Evolutionary conservation across 495 filamentous ascomycete species (phyloP), one percentile per base, ranked within the genome.

Genomic region (Trichoderma erinaceum): DNA sequence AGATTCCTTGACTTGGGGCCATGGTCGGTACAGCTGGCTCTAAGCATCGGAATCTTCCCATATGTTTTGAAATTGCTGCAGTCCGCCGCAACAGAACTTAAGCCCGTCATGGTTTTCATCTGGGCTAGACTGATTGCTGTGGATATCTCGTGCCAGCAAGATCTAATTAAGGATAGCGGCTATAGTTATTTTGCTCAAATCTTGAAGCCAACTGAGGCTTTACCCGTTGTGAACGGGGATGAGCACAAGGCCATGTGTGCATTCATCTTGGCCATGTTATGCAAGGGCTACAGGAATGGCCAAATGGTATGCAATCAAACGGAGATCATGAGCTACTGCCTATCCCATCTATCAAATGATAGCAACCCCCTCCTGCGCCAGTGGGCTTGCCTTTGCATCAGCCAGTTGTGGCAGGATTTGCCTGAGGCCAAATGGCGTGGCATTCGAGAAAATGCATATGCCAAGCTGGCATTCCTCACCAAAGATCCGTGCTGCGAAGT

Each of bases 161-260:
- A 98, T 75, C 80, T 99, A 3, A 83, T 99, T 67, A 97, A 97
- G 77, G 95, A 99, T 74, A 97, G 92, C 72, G 94, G 95, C 2
- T 98, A 96, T 73, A 90, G 91, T 68, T 99, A 99, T 75, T 99
- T 99, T 76, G 90, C 95, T 48, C 86, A 85, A 43, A 96, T 98
- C 58, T 84, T 99, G 52, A 92, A 91, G 70, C 92, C 93, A 1
- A 83, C 84, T 15, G 90, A 92, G 44, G 87, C 84, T n/a, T 87
- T 97, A 35, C 90, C 92, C 0, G 89, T 94, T 27, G 84, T 84
- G 16, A 95, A 97, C 74, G 87, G 87, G 61, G 90, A 90, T 69
- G 94, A 97, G 76, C 96, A 99, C 77, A 90, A 94, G 73, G 94
- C 96, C 25, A 99, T 99, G 95, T 98, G 94, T 73, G 95, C 95